Conservation (phyloP, 768 basidiomycete genomes). For the Suillus sp. region DNA sequence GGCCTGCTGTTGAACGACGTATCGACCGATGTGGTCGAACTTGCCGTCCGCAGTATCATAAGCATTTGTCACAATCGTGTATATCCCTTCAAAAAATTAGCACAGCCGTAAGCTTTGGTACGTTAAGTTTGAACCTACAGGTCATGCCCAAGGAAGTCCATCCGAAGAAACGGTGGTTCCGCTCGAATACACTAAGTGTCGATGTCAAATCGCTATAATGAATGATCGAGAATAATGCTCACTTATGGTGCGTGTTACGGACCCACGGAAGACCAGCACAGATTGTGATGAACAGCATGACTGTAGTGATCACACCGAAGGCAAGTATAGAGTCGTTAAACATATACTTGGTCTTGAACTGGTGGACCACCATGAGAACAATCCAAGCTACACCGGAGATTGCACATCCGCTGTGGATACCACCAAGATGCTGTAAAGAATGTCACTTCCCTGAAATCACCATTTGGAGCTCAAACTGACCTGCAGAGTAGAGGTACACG, state of each 20-base stretch:
- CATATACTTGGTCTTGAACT: constrained; percentile 49
- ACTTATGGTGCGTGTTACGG: constrained; percentile 82
- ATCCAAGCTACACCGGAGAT: constrained; percentile 72
- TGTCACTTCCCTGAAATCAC: constrained; percentile 13
- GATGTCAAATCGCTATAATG: constrained; percentile 3
- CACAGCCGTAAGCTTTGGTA: not conserved
- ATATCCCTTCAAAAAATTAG: constrained; percentile 50
- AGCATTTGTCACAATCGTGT: constrained; percentile 66
- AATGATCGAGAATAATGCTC: constrained; percentile 25
- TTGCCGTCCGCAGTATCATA: constrained; percentile 55
- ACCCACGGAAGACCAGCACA: constrained; percentile 78
- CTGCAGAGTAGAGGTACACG: constrained; percentile 73
- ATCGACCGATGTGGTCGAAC: constrained; percentile 58
- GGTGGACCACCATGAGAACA: constrained; percentile 59
- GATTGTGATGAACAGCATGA: constrained; percentile 59
- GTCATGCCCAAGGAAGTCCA: constrained; percentile 63
- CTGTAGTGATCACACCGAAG: constrained; percentile 60
- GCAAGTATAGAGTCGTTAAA: constrained; percentile 60
- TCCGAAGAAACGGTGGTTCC: constrained; percentile 78
- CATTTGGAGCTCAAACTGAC: constrained; percentile 30
- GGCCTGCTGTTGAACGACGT: constrained; percentile 67
- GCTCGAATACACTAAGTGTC: constrained; percentile 65
- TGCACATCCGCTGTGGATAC: constrained; percentile 78
- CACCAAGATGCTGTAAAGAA: constrained; percentile 64
- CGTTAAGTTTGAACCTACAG: constrained; percentile 32